A percentile compares a stretch with the other conserved stretches of the same genome.
Conservation (phyloP, 176 grass and related monocot species). For the Aegilops umbellulata region DNA sequence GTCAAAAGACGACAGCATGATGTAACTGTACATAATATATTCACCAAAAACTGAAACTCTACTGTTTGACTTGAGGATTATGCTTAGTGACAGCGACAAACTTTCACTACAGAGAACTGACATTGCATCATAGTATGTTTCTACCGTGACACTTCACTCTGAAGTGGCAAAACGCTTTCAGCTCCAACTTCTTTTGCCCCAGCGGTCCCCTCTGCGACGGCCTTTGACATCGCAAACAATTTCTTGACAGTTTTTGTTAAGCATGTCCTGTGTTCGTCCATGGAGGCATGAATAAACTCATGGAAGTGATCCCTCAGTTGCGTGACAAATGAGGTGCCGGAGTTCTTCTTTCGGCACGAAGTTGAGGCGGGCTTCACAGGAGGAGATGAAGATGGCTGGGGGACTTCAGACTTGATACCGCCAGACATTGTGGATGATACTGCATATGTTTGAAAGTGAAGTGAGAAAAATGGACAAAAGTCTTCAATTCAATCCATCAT, state of each 20-base stretch:
- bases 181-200: conserved; percentile 43
- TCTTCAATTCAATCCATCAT: background rate
- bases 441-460: conserved; percentile 3
- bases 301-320: conserved; percentile 71
- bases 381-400: conserved; percentile 7
- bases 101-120: background rate
- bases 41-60: background rate
- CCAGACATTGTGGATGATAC: conserved; percentile 9
- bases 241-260: conserved; percentile 66
- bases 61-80: background rate
- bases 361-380: conserved; percentile 31
- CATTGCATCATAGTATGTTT: background rate
- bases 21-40: conserved; percentile 30
- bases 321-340: conserved; percentile 48
- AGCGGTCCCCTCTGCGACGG: conserved; percentile 39
- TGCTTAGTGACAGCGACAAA: background rate
- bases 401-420: background rate
- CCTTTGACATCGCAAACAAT: conserved; percentile 79
- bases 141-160: conserved; percentile 43
- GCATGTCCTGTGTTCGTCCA: conserved; percentile 75
- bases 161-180: conserved; percentile 52
- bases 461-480: background rate
- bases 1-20: background rate
- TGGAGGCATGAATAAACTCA: conserved; percentile 70
- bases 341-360: conserved; percentile 69